Evolutionary conservation across 1,284 basidiomycete genomes (phyloP), one percentile per base, ranked within the genome.

Genomic region (Hypsizygus ulmarius): DNA sequence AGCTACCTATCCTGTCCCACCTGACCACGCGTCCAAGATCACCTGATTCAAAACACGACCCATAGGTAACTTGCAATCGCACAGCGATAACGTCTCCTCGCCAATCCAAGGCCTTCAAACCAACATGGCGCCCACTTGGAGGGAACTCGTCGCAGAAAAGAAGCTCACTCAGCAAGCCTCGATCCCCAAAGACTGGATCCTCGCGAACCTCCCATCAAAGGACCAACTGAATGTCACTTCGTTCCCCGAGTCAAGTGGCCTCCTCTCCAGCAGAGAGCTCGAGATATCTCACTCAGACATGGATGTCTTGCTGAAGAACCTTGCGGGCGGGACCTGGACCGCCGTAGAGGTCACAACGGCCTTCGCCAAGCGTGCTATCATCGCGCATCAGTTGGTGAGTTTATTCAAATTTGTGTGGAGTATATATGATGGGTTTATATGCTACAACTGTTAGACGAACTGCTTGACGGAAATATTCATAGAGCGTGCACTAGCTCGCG

Each of bases 341-440:
- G 75, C 84, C 7, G 71, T 84, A 1, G 78, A 82, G 44, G 87
- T 90, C 28, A 82, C 83, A 0, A 82, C 75, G 3, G 86, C 90
- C 0, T 92, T 87, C 64, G 82, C 81, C 63, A 92, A 93, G 69
- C 74, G 90, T 15, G 87, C 90, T 0, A 74, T 88, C 40, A 68
- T 93, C 42, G 90, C 91, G 0, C 90, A 93, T 50, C 91, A 93
- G 62, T 65, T 90, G 10, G 90, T 90, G 51, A 61, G 84, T 70
- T 4, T 43, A 29, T 14, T 16, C 34, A 39, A 30, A 12, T 10
- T n/a, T 5, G 21, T 42, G 37, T 45, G 34, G 2, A 5, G n/a
- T 43, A 39, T 6, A 18, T 14, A n/a, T 15, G 40, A 19, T 18
- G 45, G 53, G 45, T 15, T 39, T 7, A 40, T 19, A 45, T 57